These are phyloP conservation scores for Iris macrosiphon DNA, from an alignment of 106 monocot genomes.

Conservation along the genomic window DNA sequence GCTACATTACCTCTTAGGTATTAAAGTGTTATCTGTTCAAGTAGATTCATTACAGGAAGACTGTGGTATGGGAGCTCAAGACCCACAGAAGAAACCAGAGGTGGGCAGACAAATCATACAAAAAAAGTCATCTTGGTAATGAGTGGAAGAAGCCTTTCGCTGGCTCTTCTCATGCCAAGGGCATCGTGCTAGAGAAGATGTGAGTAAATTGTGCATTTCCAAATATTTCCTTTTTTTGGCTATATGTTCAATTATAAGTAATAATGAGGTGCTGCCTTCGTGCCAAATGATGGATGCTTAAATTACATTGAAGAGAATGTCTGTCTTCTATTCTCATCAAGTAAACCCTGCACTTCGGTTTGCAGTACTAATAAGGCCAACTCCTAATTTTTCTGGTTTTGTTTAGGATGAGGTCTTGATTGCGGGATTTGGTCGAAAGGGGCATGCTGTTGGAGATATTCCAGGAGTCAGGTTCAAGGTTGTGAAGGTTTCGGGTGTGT, in stretches of 20 bases:
- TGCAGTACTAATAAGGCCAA: too few species aligned
- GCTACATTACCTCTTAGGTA: too few species aligned
- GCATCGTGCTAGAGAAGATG: constrained; percentile 32
- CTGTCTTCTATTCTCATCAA: neutral
- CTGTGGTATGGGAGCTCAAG: constrained; percentile 93
- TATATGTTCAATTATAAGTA: too few species aligned
- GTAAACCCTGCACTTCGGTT: neutral
- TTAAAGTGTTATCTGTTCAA: too few species aligned
- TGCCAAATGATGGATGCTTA: constrained; percentile 13
- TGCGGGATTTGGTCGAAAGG: constrained; percentile 30
- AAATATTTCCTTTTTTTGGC: neutral
- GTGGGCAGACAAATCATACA: constrained; percentile 33
- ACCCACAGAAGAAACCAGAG: constrained; percentile 49
- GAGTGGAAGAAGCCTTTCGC: constrained; percentile 42
- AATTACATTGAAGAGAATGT: constrained; percentile 15
- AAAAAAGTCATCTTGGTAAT: constrained; percentile 35
- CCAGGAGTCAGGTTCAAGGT: constrained; percentile 50
- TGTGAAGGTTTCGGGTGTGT: constrained; percentile 39
- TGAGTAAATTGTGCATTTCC: neutral
- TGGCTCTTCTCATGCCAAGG: constrained; percentile 36
- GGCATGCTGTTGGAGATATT: constrained; percentile 55
- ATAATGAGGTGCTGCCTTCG: constrained; percentile 2
- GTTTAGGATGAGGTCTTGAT: constrained; percentile 47
- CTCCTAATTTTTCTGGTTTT: too few species aligned
- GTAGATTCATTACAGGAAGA: constrained; percentile 57